Evolutionary conservation across 2,329 filamentous ascomycete species (phyloP).

Genomic region (Aspergillus pseudoterreus): DNA sequence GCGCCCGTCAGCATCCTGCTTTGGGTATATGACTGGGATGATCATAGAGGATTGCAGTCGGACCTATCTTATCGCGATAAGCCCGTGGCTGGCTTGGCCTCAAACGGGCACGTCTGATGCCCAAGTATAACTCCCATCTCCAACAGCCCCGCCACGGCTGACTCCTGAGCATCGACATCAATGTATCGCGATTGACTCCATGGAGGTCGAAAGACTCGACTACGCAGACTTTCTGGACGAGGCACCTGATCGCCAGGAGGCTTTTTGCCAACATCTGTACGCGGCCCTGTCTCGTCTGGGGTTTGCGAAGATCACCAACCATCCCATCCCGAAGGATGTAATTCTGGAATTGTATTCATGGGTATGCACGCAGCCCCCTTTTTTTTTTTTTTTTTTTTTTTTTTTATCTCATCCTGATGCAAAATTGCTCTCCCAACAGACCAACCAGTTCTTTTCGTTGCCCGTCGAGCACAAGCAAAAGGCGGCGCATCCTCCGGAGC

Average conservation of each 20-base stretch:
- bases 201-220: background rate
- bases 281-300: background rate
- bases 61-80: too few relatives aligned
- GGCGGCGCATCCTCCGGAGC: conserved; percentile 26
- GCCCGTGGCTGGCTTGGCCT: too few relatives aligned
- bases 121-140: background rate
- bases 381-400: too few relatives aligned
- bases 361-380: background rate
- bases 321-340: background rate
- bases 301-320: background rate
- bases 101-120: too few relatives aligned
- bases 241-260: background rate
- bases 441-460: conserved; percentile 21
- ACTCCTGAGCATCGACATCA: background rate
- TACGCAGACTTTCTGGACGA: background rate
- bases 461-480: conserved; percentile 25
- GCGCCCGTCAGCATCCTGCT: too few relatives aligned
- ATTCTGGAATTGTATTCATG: background rate
- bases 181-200: background rate
- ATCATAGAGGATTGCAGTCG: too few relatives aligned
- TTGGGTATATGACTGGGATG: too few relatives aligned
- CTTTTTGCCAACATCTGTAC: background rate
- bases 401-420: too few relatives aligned
- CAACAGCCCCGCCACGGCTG: background rate
- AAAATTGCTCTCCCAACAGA: background rate